Evolutionary conservation across 2,329 filamentous ascomycete genomes (phyloP).

Genomic region (Fusarium fujikuroi): DNA sequence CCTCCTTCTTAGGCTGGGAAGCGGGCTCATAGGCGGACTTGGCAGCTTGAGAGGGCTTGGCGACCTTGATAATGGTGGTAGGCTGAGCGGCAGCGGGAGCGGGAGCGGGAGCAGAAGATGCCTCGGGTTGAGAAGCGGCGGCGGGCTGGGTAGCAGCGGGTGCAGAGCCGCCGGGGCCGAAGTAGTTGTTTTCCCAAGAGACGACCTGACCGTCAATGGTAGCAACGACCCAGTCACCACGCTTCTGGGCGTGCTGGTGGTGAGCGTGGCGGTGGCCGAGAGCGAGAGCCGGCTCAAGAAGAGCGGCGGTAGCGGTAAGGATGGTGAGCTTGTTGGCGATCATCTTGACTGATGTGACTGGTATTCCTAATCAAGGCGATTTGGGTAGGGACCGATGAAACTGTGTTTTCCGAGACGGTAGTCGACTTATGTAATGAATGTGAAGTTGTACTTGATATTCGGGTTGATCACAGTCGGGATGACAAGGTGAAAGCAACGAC

Average conservation of each 20-base stretch:
- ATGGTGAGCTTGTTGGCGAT: slow-evolving; percentile 55
- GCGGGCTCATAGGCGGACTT: slow-evolving; percentile 16
- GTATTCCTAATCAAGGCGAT: not conserved
- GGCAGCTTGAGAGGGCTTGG: slow-evolving; percentile 37
- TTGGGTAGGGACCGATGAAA: slow-evolving; percentile 2
- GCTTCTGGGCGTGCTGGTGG: slow-evolving; percentile 47
- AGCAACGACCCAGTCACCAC: slow-evolving; percentile 53
- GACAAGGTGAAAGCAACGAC: slow-evolving; percentile 28
- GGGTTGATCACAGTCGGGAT: slow-evolving; percentile 35
- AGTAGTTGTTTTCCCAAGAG: slow-evolving; percentile 53
- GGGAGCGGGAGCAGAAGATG: slow-evolving; percentile 13
- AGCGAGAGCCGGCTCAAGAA: slow-evolving; percentile 57
- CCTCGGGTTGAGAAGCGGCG: slow-evolving; percentile 17
- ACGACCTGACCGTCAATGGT: slow-evolving; percentile 47
- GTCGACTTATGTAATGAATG: slow-evolving; percentile 29
- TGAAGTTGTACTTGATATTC: slow-evolving; percentile 21
- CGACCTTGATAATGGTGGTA: slow-evolving; percentile 42
- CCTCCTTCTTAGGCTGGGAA: slow-evolving; percentile 1
- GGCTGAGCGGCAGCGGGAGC: slow-evolving; percentile 18
- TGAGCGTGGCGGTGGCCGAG: slow-evolving; percentile 56
- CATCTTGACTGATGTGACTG: slow-evolving; percentile 50
- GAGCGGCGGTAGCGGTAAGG: slow-evolving; percentile 56
- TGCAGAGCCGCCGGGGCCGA: slow-evolving; percentile 45
- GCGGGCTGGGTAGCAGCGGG: slow-evolving; percentile 36
- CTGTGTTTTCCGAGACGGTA: slow-evolving; percentile 1